Evolutionary conservation across 2,329 filamentous ascomycete genomes (phyloP).

Genomic region (Fusarium nelsonii): DNA sequence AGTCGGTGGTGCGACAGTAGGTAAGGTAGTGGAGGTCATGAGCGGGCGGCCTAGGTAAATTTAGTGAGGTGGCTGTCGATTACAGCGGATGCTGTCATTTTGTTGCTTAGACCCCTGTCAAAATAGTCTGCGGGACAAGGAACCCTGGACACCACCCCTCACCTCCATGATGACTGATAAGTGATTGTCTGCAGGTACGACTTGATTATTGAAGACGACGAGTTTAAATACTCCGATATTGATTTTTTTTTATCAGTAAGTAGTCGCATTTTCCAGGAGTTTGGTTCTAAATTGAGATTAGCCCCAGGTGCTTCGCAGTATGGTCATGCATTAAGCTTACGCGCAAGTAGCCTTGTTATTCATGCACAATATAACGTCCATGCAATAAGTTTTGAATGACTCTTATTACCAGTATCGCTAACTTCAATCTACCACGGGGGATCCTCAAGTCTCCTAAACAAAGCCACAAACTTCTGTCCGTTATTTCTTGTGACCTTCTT

Average conservation of each 20-base stretch:
- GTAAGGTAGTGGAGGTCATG: constrained; percentile 31
- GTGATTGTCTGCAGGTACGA: constrained; percentile 27
- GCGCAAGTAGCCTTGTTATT: neutral
- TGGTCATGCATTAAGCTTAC: neutral
- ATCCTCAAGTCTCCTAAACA: constrained; percentile 85
- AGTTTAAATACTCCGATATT: neutral
- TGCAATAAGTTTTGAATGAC: neutral
- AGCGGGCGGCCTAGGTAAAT: neutral
- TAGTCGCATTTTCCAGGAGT: neutral
- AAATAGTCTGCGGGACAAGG: constrained; percentile 29
- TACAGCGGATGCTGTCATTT: constrained; percentile 45
- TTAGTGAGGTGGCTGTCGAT: constrained; percentile 41
- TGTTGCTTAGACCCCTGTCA: constrained; percentile 39
- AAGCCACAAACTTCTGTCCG: constrained; percentile 89
- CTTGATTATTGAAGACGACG: neutral
- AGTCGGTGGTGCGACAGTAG: constrained; percentile 10
- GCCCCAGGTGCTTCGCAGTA: neutral
- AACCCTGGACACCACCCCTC: constrained; percentile 31
- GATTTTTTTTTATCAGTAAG: neutral
- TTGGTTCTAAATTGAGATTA: neutral
- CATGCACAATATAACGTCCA: neutral
- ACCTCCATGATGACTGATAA: neutral
- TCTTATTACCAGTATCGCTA: neutral
- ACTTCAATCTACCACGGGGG: constrained; percentile 75
- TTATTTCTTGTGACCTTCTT: constrained; percentile 96